These are phyloP conservation scores for Fusarium chlamydosporum DNA, from an alignment of 2,329 filamentous ascomycete species.

Conservation along the genomic window DNA sequence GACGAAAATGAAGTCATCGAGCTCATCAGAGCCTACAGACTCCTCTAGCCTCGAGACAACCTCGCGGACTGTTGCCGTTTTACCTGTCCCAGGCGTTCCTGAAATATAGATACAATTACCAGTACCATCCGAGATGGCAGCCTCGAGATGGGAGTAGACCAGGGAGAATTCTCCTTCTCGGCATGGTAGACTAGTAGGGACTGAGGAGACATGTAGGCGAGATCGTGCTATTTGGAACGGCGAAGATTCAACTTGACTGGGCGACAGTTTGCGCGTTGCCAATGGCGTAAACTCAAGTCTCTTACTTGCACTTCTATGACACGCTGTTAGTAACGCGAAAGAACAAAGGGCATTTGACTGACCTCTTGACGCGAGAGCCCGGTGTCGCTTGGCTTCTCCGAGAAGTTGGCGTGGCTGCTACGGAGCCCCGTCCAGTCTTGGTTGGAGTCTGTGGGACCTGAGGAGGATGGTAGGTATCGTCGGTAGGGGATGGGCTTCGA, in stretches of 20 bases:
- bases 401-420: conserved; percentile 53
- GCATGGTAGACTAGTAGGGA: conserved; percentile 90
- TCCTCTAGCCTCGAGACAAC: conserved; percentile 90
- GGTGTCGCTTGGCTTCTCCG: conserved; percentile 52
- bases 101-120: conserved; percentile 99
- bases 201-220: conserved; percentile 91
- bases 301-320: conserved; percentile 67
- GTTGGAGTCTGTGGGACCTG: conserved; percentile 59
- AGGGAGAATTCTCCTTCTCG: conserved; percentile 91
- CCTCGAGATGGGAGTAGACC: conserved; percentile 93
- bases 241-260: conserved; percentile 80
- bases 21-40: conserved; percentile 88
- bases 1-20: conserved; percentile 98
- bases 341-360: background rate
- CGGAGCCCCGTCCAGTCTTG: conserved; percentile 51
- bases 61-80: conserved; percentile 96
- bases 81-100: conserved; percentile 96
- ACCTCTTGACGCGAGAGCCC: conserved; percentile 55
- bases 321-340: conserved; percentile 55
- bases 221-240: conserved; percentile 93
- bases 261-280: conserved; percentile 87
- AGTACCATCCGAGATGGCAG: conserved; percentile 91
- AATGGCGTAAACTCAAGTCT: conserved; percentile 95
- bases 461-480: conserved; percentile 54
- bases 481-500: conserved; percentile 53